Evolutionary conservation across 352 stramenopile species (phyloP), one percentile per base, ranked within the genome.

Genomic region (Globisporangium echinulatum): DNA sequence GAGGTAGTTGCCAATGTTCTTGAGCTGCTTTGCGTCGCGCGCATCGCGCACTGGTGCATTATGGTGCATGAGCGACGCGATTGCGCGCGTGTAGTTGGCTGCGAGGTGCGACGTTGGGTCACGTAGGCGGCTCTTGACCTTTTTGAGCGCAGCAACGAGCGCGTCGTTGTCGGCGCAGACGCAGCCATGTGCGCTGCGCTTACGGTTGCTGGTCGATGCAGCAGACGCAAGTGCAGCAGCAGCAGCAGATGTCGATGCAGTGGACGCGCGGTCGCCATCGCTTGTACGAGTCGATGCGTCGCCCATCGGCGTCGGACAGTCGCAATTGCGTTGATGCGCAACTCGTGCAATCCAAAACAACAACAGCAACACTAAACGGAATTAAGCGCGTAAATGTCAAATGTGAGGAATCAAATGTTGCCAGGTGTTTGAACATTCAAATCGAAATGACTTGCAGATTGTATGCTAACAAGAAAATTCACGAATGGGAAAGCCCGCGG

Each of bases 1-100:
- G 59, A 94, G 75, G 70, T 91, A 94, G 64, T 92, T 94, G 67
- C 85, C 85, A 17, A 94, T 81, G 61, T 89, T 75, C 46, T 68
- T 65, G 42, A 94, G 68, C 59, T 75, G 62, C 61, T 87, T 90
- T 61, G 85, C 85, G 56, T 92, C 69, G 2, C 59, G 57, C 6
- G 66, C 83, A 47, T 69, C 82, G 33, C 66, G 68, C 40, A 94
- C 69, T 10, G 60, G 58, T 54, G 70, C 61, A 0, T 61, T 50
- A 54, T 87, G 69, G 48, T 74, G 63, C 53, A 85, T 85, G n/a
- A 94, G 63, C 49, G 80, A 90, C 38, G 68, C 54, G 54, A 94
- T 88, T 7, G 85, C 85, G 54, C 82, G 82, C 9, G 52, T 59
- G 62, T 89, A 92, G 59, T 87, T 92, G 19, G 61, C 70, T 1